Conservation (phyloP, 352 stramenopile genomes). For the Phytophthora fragariaefolia region DNA sequence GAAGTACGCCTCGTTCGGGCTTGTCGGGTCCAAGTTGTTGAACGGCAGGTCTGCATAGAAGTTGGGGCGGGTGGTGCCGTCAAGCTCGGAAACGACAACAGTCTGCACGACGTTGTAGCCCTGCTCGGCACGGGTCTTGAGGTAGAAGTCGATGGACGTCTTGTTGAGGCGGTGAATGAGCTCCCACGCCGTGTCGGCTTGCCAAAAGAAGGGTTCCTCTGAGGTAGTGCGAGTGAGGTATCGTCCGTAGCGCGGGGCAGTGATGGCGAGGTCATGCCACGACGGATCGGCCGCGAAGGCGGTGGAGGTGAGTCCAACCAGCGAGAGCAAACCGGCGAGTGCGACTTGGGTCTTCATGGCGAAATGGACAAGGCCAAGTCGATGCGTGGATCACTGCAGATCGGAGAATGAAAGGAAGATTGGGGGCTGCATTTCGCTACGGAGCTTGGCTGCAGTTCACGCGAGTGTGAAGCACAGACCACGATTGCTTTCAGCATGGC, state of each 20-base stretch:
- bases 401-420: not conserved
- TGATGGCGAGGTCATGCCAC: conserved; percentile 26
- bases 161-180: conserved; percentile 36
- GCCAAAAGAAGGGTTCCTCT: conserved; percentile 30
- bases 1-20: conserved; percentile 39
- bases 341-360: conserved; percentile 12
- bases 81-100: conserved; percentile 33
- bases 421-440: not conserved
- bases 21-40: conserved; percentile 34
- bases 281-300: conserved; percentile 5
- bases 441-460: no score
- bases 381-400: not conserved
- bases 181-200: conserved; percentile 37
- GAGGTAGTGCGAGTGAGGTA: conserved; percentile 29
- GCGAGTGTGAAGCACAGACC: no score
- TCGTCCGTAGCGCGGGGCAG: conserved; percentile 15
- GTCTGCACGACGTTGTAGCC: conserved; percentile 38
- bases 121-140: conserved; percentile 32
- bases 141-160: conserved; percentile 40
- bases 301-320: not conserved
- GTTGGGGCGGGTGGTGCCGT: conserved; percentile 32
- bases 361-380: not conserved
- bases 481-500: not conserved
- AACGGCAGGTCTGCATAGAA: conserved; percentile 38
- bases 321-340: conserved; percentile 9